phyloP scores from a whole-genome alignment of 2,329 filamentous ascomycete species.

The Cladorrhinum sp. region DNA sequence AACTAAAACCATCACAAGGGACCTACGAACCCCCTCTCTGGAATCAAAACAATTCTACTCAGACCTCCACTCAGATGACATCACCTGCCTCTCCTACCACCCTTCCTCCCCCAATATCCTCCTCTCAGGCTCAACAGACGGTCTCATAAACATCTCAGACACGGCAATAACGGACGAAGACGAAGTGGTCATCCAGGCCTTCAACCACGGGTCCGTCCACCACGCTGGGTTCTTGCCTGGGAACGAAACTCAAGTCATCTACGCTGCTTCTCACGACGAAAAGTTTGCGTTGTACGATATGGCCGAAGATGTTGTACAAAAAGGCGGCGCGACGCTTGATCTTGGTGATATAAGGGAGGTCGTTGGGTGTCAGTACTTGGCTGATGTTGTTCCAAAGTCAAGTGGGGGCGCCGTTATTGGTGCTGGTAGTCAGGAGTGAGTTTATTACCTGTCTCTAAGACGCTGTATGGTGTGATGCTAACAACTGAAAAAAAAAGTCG shows the following conservation, averaged over 20 bases:
- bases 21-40: slow-evolving; percentile 49
- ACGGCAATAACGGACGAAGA: slow-evolving; percentile 69
- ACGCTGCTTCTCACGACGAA: slow-evolving; percentile 75
- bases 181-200: slow-evolving; percentile 72
- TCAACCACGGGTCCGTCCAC: slow-evolving; percentile 76
- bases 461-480: not conserved
- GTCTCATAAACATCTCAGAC: slow-evolving; percentile 74
- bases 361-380: slow-evolving; percentile 72
- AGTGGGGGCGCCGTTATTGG: slow-evolving; percentile 62
- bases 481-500: slow-evolving; percentile 37
- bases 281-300: slow-evolving; percentile 70
- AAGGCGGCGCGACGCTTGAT: slow-evolving; percentile 52
- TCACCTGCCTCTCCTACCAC: slow-evolving; percentile 64
- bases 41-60: slow-evolving; percentile 53
- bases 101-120: slow-evolving; percentile 59
- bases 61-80: slow-evolving; percentile 66
- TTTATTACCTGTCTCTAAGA: slow-evolving; percentile 29
- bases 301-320: slow-evolving; percentile 56
- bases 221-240: slow-evolving; percentile 68
- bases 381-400: slow-evolving; percentile 60
- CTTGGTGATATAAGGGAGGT: slow-evolving; percentile 67
- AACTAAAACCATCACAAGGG: slow-evolving; percentile 42
- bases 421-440: slow-evolving; percentile 65
- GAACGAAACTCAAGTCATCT: slow-evolving; percentile 64
- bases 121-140: slow-evolving; percentile 76